phyloP scores from a whole-genome alignment of 1,139 yeast genomes.

The Suhomyces terraborum region DNA sequence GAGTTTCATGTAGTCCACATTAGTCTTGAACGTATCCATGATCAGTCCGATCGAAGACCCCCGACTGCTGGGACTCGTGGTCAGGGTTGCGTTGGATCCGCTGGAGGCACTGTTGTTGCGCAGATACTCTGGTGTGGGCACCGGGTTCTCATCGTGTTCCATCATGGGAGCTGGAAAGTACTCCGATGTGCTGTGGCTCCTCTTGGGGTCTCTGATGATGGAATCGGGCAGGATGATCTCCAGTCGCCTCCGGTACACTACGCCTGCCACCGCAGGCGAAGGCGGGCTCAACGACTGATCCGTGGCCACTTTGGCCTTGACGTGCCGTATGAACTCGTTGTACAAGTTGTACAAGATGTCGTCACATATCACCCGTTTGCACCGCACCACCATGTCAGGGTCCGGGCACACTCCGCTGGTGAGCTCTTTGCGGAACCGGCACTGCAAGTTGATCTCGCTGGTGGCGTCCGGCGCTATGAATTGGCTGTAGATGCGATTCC shows the following conservation, averaged over 20 bases:
- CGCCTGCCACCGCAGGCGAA: constrained; percentile 3
- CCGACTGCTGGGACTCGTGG: constrained; percentile 18
- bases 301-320: constrained; percentile 10
- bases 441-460: constrained; percentile 41
- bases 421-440: constrained; percentile 21
- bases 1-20: constrained; percentile 24
- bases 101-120: constrained; percentile 15
- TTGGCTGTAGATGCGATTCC: constrained; percentile 30
- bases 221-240: constrained; percentile 16
- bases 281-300: constrained; percentile 10
- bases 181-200: constrained; percentile 6
- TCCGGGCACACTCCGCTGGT: constrained; percentile 19
- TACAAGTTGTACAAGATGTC: constrained; percentile 35
- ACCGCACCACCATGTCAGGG: constrained; percentile 13
- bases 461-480: constrained; percentile 32
- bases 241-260: constrained; percentile 14
- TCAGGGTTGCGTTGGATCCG: constrained; percentile 7
- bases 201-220: constrained; percentile 4
- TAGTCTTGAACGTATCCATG: constrained; percentile 24
- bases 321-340: constrained; percentile 30
- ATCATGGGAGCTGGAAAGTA: constrained; percentile 7
- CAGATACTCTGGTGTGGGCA: constrained; percentile 8
- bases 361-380: constrained; percentile 34
- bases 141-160: constrained; percentile 8
- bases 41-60: constrained; percentile 27